Evolutionary conservation across 495 filamentous ascomycete species (phyloP).

Genomic region (Penicillium silybi): DNA sequence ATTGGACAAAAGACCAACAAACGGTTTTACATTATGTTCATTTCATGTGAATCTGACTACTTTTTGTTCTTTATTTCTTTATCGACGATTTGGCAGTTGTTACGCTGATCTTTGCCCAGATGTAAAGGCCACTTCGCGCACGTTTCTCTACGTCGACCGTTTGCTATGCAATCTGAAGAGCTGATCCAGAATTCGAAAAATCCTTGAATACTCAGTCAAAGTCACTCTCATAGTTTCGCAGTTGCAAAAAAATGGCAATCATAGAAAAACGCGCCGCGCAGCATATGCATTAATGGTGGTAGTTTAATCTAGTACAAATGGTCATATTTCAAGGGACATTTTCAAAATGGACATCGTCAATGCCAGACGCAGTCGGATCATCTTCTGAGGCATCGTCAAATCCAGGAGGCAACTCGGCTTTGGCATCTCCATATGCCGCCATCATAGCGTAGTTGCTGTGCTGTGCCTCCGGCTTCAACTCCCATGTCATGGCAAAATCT

Average conservation of each 20-base stretch:
- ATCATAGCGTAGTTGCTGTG: constrained; percentile 47
- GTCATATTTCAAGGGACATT: constrained; percentile 47
- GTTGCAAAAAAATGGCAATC: not conserved
- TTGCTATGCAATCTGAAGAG: not conserved
- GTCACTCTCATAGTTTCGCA: not conserved
- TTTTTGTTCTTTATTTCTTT: not conserved
- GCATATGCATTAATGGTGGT: constrained; percentile 3
- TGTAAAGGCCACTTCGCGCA: not conserved
- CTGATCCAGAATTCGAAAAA: not conserved
- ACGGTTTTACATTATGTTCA: not conserved
- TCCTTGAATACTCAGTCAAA: not conserved
- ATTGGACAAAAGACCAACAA: not conserved
- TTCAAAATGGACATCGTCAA: constrained; percentile 71
- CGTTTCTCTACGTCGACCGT: not conserved
- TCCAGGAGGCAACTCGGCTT: constrained; percentile 47
- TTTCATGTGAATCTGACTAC: not conserved
- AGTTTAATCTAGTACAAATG: constrained; percentile 2
- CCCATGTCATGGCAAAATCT: constrained; percentile 77
- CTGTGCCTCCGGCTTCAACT: constrained; percentile 68
- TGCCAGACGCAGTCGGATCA: constrained; percentile 39
- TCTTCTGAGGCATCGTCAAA: constrained; percentile 45
- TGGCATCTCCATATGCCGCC: constrained; percentile 30
- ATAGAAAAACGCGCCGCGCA: not conserved
- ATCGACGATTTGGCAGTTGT: not conserved
- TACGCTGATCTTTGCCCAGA: not conserved